phyloP scores from a whole-genome alignment of 2,329 filamentous ascomycete species.

The Furcasterigmium furcatum region DNA sequence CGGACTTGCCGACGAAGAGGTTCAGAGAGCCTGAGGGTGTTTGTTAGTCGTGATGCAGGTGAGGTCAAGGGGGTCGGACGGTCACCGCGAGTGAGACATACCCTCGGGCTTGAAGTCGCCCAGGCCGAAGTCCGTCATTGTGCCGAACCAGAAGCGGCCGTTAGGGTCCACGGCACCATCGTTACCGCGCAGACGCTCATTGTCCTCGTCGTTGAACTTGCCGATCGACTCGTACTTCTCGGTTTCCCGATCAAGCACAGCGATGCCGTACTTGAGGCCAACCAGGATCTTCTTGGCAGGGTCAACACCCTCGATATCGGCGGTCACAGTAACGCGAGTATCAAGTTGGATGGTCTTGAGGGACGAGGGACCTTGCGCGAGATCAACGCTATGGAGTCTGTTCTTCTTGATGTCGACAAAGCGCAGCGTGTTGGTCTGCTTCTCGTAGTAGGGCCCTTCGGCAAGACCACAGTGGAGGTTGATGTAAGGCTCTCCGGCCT shows the following conservation, averaged over 20 bases:
- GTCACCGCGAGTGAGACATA: constrained; percentile 28
- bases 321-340: constrained; percentile 63
- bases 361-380: constrained; percentile 60
- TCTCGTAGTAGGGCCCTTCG: constrained; percentile 74
- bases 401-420: constrained; percentile 83
- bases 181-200: constrained; percentile 65
- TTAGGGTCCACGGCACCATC: constrained; percentile 79
- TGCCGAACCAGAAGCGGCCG: constrained; percentile 81
- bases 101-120: constrained; percentile 59
- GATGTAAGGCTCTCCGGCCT: constrained; percentile 52
- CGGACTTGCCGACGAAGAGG: constrained; percentile 62
- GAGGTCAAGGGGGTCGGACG: constrained; percentile 3
- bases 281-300: constrained; percentile 65
- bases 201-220: constrained; percentile 40
- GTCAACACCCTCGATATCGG: constrained; percentile 69
- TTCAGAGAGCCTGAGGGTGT: constrained; percentile 65
- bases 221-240: constrained; percentile 52
- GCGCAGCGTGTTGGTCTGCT: constrained; percentile 60
- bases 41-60: too few species aligned
- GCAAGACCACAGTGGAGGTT: constrained; percentile 63
- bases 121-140: constrained; percentile 72
- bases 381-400: constrained; percentile 68
- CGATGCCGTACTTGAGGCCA: constrained; percentile 78
- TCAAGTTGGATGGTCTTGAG: constrained; percentile 58
- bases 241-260: constrained; percentile 65